Evolutionary conservation across 331 rosid species (phyloP).

Genomic region (Malus hybrid): DNA sequence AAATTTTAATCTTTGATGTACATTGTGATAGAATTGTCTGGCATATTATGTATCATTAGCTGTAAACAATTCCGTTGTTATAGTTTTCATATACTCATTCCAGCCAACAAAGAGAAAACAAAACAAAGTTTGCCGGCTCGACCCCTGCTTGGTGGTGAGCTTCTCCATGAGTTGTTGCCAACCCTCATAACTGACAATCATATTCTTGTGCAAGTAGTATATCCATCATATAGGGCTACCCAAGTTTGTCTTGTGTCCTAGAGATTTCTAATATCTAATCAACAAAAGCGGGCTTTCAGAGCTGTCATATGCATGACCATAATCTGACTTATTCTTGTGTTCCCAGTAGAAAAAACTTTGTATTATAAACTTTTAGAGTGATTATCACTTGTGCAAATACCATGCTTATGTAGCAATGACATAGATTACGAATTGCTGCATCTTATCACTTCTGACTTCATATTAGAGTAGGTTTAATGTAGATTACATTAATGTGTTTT

Average conservation of each 20-base stretch:
- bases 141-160: neutral
- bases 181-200: neutral
- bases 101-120: neutral
- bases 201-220: neutral
- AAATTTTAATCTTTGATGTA: neutral
- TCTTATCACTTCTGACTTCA: neutral
- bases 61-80: too few species aligned
- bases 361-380: neutral
- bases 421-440: neutral
- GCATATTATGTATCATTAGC: too few species aligned
- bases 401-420: neutral
- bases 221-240: neutral
- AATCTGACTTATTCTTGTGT: neutral
- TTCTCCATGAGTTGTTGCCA: neutral
- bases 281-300: neutral
- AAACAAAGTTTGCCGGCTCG: neutral
- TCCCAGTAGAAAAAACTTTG: neutral
- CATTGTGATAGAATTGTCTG: neutral
- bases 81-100: too few species aligned
- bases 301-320: neutral
- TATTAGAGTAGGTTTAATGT: neutral
- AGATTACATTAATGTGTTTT: neutral
- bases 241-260: neutral
- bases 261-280: neutral
- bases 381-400: neutral